Conservation (phyloP, 2,329 filamentous ascomycete genomes). For the Penicillium sp. region DNA sequence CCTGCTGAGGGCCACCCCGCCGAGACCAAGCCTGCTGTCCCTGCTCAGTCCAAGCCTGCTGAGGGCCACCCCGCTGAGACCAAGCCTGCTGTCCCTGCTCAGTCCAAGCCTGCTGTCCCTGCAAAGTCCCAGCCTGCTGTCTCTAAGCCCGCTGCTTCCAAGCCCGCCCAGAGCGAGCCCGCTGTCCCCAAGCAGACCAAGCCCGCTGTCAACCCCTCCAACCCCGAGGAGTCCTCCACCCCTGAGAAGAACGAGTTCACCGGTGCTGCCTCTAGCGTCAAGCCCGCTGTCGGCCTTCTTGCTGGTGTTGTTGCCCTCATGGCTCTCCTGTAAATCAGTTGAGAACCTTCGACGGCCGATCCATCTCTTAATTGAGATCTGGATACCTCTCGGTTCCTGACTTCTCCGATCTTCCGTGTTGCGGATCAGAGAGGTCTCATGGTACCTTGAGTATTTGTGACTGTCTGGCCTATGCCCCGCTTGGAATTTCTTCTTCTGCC, state of each 20-base stretch:
- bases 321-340: constrained; percentile 37
- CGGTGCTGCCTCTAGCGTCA: constrained; percentile 36
- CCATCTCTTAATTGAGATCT: background rate
- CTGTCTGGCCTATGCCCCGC: constrained; percentile 10
- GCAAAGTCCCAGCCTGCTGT: background rate
- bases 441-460: constrained; percentile 3
- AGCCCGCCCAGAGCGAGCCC: background rate
- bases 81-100: too few species aligned
- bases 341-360: constrained; percentile 4
- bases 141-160: constrained; percentile 10
- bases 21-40: too few species aligned
- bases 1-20: too few species aligned
- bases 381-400: constrained; percentile 2
- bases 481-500: constrained; percentile 6
- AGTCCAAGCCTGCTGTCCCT: too few species aligned
- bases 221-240: constrained; percentile 7
- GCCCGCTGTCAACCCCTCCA: constrained; percentile 8
- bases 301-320: constrained; percentile 39
- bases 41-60: too few species aligned
- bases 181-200: constrained; percentile 1
- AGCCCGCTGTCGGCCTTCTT: constrained; percentile 38
- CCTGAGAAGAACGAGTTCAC: constrained; percentile 24
- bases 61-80: too few species aligned
- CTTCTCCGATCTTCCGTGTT: constrained; percentile 16
- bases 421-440: constrained; percentile 9